Percentiles rank a stretch among this genome's conserved stretches.
phyloP scores from a whole-genome alignment of 768 basidiomycete species.

The Amanita fuliginea region DNA sequence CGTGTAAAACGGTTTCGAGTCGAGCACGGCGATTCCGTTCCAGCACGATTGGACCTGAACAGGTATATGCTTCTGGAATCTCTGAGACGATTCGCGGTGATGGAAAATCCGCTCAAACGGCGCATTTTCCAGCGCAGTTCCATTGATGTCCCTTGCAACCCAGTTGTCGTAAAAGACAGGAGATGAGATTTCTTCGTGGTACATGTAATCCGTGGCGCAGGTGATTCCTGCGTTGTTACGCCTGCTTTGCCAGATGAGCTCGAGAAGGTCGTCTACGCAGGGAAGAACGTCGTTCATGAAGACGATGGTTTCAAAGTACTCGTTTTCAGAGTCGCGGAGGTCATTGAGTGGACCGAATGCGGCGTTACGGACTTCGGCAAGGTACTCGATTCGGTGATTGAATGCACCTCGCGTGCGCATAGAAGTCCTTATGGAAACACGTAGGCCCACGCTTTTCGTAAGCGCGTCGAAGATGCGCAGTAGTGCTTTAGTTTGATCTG shows the following conservation, averaged over 20 bases:
- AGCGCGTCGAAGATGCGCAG: conserved; percentile 92
- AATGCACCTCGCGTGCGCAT: conserved; percentile 91
- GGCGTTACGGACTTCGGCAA: conserved; percentile 99
- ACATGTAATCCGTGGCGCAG: conserved; percentile 99
- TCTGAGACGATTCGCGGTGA: conserved; percentile 57
- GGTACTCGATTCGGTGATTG: conserved; percentile 99
- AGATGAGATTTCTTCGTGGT: conserved; percentile 85
- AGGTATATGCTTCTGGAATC: conserved; percentile 89
- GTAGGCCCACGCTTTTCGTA: conserved; percentile 79
- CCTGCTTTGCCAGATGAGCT: conserved; percentile 93
- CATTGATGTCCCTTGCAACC: conserved; percentile 98
- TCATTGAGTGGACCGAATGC: conserved; percentile 95
- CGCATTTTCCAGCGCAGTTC: conserved; percentile 95
- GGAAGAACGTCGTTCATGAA: conserved; percentile 99
- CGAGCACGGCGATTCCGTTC: conserved; percentile 95
- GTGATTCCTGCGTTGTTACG: conserved; percentile 96
- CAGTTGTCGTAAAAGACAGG: conserved; percentile 99
- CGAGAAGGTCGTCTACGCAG: conserved; percentile 94
- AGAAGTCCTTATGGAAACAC: conserved; percentile 87
- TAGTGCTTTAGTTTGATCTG: conserved; percentile 96
- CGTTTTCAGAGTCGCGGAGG: conserved; percentile 81
- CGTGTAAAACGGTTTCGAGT: conserved; percentile 90
- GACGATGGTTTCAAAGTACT: conserved; percentile 92
- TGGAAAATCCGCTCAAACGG: conserved; percentile 95
- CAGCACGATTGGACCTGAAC: conserved; percentile 97